Evolutionary conservation across 805 yeast genomes (phyloP), one percentile per base, ranked within the genome.

Genomic region (Zygosaccharomyces siamensis): DNA sequence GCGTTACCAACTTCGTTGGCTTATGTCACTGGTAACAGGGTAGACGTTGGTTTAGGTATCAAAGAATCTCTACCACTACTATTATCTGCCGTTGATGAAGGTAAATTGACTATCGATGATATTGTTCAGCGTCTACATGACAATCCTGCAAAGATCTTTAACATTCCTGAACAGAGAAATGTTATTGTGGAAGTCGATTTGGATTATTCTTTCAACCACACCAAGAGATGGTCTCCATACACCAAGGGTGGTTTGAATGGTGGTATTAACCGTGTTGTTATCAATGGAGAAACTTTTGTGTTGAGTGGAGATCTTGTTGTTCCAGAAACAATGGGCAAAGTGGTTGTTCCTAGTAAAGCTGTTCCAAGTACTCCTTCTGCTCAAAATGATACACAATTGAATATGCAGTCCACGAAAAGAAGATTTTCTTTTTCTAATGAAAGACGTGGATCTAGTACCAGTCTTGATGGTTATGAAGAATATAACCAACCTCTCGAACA

Each of bases 211-310:
- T 64, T 66, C 46, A 81, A 95, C 68, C 66, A 71, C 37, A 64
- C 74, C 7, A 56, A 69, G 35, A 62, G 70, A 48, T 78, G 82
- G 79, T 75, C 84, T 47, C 84, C 84, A 53, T 78, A 81, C 57
- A 63, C 66, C 52, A 72, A 71, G 49, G 77, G 76, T 53, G 72
- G 73, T 45, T 73, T 88, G 63, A 77, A 73, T 52, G 97, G 97
- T 54, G 83, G 89, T 62, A 85, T 92, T 63, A 96, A 89, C 69
- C 81, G 97, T 69, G 97, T 92, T 44, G 77, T 83, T 57, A 73
- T 86, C 67, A 80, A 83, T 53, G 84, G 81, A 49, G 83, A 84
- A 66, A 86, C 96, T 47, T 86, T 84, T 46, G 86, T 89, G 56
- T 76, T 89, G 57, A 97, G 92, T 66, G 96, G 96, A 57, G 79